These are phyloP conservation scores for Trichomonas vaginalis DNA, from an alignment of 208 protist genomes.

Conservation along the genomic window DNA sequence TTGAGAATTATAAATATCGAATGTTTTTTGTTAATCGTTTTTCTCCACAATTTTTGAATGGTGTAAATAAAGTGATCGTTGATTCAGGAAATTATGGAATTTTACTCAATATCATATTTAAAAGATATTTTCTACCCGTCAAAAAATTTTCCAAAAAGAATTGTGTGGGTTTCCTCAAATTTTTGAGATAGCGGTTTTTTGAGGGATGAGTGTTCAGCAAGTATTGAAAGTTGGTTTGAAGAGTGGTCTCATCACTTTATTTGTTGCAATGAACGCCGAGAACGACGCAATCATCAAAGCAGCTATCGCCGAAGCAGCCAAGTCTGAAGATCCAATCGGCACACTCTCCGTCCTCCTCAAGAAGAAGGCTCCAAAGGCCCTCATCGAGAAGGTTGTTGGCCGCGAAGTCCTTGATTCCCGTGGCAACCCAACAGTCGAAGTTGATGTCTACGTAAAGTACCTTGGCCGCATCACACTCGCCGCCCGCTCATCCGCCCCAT, in stretches of 20 bases:
- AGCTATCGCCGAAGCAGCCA: neutral
- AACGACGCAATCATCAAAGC: neutral
- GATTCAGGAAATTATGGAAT: no score
- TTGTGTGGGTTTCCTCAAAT: no score
- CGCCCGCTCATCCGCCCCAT: slow-evolving; percentile 58
- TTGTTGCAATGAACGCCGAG: neutral
- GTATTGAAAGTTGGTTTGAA: no score
- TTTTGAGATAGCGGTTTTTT: no score
- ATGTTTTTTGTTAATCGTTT: no score
- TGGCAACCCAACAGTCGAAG: slow-evolving; percentile 20
- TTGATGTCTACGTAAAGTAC: neutral
- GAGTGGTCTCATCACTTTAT: neutral
- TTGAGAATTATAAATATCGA: no score
- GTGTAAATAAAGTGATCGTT: no score
- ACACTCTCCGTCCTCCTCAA: neutral
- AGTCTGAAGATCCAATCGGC: neutral
- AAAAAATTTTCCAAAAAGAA: no score
- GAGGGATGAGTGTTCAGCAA: no score
- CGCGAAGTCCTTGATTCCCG: neutral
- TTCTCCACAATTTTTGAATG: no score
- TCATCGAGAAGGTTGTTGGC: neutral
- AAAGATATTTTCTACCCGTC: no score
- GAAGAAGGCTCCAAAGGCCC: neutral
- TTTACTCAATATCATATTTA: no score
- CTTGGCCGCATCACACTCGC: neutral